A percentile compares a stretch with the other conserved stretches of the same genome.
These are phyloP conservation scores for Sonneratia alba DNA, from an alignment of 345 rosid species.

Conservation along the genomic window DNA sequence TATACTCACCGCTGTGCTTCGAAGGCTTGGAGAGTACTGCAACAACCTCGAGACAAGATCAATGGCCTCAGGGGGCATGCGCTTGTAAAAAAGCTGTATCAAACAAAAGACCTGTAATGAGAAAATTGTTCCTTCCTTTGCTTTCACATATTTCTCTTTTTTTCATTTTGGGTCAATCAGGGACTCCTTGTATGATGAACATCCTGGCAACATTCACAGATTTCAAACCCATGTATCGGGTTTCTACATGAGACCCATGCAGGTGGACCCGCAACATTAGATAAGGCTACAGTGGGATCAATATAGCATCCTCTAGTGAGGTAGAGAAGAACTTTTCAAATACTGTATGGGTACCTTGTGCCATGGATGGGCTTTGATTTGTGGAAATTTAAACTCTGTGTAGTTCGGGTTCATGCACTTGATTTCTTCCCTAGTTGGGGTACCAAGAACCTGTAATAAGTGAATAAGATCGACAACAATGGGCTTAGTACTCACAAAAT, in stretches of 20 bases:
- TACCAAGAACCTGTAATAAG: constrained; percentile 70
- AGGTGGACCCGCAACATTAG: no score
- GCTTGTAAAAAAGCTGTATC: constrained; percentile 80
- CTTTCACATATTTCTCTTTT: neutral
- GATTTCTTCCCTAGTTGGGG: constrained; percentile 96
- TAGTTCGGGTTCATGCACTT: constrained; percentile 99
- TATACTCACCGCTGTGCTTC: constrained; percentile 77
- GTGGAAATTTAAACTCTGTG: constrained; percentile 93
- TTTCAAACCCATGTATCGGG: no score
- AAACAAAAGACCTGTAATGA: constrained; percentile 1
- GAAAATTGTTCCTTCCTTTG: neutral
- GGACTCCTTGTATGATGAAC: neutral
- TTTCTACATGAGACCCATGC: no score
- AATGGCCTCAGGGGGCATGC: constrained; percentile 96
- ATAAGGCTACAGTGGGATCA: no score
- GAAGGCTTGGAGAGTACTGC: constrained; percentile 94
- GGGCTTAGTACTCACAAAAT: neutral
- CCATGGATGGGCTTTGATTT: constrained; percentile 99
- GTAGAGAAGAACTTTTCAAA: neutral
- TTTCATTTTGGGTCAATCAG: neutral
- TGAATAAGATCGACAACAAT: neutral
- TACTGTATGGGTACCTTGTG: constrained; percentile 56
- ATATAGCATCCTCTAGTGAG: no score
- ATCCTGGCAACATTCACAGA: neutral
- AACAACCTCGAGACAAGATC: constrained; percentile 92